Conservation (phyloP, 2,329 filamentous ascomycete species). For the Clonostachys byssicola region DNA sequence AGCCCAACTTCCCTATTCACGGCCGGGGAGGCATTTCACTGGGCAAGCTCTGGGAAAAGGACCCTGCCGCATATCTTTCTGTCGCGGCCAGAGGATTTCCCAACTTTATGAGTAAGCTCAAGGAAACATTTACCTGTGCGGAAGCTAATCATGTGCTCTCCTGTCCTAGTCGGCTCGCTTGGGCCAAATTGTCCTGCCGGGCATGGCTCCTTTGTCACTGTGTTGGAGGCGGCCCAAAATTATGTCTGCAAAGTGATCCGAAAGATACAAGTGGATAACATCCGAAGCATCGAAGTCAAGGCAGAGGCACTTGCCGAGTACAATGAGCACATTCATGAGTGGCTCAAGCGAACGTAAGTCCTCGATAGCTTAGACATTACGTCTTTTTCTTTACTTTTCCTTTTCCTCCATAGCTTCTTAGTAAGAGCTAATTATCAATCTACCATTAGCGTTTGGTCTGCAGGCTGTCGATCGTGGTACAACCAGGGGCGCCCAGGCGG, state of each 20-base stretch:
- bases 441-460: conserved; percentile 30
- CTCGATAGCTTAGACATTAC: no score
- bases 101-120: conserved; percentile 18
- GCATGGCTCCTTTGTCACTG: conserved; percentile 45
- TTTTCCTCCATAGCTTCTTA: no score
- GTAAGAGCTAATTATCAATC: no score
- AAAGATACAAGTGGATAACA: conserved; percentile 45
- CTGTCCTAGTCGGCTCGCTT: no score
- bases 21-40: conserved; percentile 39
- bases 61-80: conserved; percentile 46
- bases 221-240: conserved; percentile 44
- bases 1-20: conserved; percentile 41
- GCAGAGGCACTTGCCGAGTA: conserved; percentile 44
- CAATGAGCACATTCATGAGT: conserved; percentile 39
- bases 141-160: no score
- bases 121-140: no score
- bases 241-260: conserved; percentile 43
- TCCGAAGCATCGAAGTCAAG: conserved; percentile 39
- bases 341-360: conserved; percentile 43
- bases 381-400: no score
- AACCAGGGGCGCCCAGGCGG: conserved; percentile 36
- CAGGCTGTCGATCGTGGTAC: conserved; percentile 44
- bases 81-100: conserved; percentile 42
- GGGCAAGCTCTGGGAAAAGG: conserved; percentile 33
- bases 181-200: conserved; percentile 20